Evolutionary conservation across 176 grass and related monocot genomes (phyloP).

Genomic region (Saccharum officinarum): DNA sequence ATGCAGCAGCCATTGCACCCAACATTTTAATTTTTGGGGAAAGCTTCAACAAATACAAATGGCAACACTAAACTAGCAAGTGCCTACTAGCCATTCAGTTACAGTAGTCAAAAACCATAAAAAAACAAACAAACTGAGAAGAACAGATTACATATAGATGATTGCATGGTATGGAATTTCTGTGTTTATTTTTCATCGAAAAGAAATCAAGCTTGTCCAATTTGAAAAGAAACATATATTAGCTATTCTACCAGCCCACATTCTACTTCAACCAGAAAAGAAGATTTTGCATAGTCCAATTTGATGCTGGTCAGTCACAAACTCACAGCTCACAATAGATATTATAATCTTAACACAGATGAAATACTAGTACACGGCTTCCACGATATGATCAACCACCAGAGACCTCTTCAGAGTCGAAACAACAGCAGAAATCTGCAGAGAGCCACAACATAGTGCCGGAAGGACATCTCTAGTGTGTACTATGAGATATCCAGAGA

Average conservation of each 20-base stretch:
- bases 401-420: background rate
- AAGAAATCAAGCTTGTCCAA: background rate
- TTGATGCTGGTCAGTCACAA: background rate
- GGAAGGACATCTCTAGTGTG: background rate
- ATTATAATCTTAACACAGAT: background rate
- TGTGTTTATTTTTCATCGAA: background rate
- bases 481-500: background rate
- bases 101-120: background rate
- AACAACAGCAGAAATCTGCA: background rate
- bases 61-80: background rate
- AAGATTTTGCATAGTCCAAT: background rate
- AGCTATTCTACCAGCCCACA: background rate
- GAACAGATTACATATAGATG: background rate
- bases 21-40: background rate
- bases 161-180: background rate
- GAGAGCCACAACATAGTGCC: background rate
- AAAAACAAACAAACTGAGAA: background rate
- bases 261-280: background rate
- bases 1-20: background rate
- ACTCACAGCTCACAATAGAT: background rate
- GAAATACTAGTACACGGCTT: background rate
- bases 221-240: background rate
- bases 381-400: background rate
- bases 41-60: background rate
- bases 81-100: background rate